Evolutionary conservation across 192 early-diverging fungal species (phyloP), one percentile per base, ranked within the genome.

Genomic region (Gryganskiella cystojenkinii): DNA sequence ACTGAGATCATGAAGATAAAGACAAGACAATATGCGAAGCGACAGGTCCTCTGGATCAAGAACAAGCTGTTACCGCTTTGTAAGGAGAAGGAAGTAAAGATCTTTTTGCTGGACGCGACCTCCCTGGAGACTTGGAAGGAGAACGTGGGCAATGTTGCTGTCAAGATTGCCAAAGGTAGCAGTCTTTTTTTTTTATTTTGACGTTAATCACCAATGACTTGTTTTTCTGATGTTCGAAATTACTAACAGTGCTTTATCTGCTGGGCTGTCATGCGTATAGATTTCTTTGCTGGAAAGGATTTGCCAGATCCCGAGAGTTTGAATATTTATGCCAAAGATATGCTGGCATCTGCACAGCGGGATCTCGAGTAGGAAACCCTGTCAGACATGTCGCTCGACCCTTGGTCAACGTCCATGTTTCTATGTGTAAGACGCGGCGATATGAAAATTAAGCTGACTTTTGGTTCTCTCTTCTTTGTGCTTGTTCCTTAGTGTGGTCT

Each of bases 1-100:
- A 73, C 93, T 25, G 92, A 95, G 49, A 81, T 79, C 0, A 98
- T 99, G 96, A 98, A 96, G 73, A 71, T 78, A 6, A 89, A 85
- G 6, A 99, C 95, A n/a, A 80, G 95, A 27, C 87, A 92, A 46
- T 99, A 99, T 76, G 95, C 97, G 19, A 86, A 91, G 45, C 73
- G 88, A 35, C 95, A 96, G 70, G 83, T 94, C 0, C 80, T 83
- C 14, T 96, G 95, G 95, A 93, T 96, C 28, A 82, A 83, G 22
- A 95, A 95, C 71, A 93, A 92, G 51, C 73, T 95, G 24, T 54
- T 90, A 40, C 84, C 63, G 59, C 80, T 70, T n/a, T 88, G 58
- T 50, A 34, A 62, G 51, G 81, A 65, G 55, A 79, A 45, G 33
- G 65, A 69, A 81, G 22, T 72, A 53, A 71, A 78, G n/a, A 56